phyloP scores from a whole-genome alignment of 352 stramenopile genomes.

The Vaucheria bursata region DNA sequence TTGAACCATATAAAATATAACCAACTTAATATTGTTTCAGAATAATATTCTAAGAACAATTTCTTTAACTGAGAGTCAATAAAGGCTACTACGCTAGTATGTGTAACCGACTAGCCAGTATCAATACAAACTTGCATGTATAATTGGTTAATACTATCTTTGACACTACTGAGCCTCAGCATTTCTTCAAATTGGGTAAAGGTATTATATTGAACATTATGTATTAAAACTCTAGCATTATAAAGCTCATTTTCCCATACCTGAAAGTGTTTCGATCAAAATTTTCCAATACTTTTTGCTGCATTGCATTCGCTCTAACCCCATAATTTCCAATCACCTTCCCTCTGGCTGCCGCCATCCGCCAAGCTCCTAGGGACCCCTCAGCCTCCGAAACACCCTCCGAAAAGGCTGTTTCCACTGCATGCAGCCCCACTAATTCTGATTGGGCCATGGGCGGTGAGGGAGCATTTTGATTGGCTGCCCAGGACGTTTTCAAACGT shows the following conservation, averaged over 20 bases:
- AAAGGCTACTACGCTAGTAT: too few species aligned
- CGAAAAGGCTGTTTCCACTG: constrained; percentile 19
- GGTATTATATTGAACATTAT: too few species aligned
- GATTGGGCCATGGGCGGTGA: constrained; percentile 13
- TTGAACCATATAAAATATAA: too few species aligned
- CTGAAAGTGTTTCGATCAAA: neutral
- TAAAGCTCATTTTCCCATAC: neutral
- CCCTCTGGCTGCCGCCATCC: constrained; percentile 11
- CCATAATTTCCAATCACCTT: constrained; percentile 22
- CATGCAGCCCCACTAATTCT: constrained; percentile 19
- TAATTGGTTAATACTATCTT: too few species aligned
- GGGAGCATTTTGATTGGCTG: constrained; percentile 13
- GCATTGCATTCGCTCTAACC: constrained; percentile 5
- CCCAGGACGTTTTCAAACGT: constrained; percentile 11
- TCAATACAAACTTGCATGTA: too few species aligned
- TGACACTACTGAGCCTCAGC: too few species aligned
- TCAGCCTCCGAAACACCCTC: constrained; percentile 19
- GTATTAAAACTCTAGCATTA: too few species aligned
- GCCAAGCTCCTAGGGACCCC: constrained; percentile 16
- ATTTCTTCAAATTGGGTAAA: too few species aligned
- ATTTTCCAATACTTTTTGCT: neutral
- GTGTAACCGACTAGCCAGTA: too few species aligned
- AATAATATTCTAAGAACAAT: too few species aligned
- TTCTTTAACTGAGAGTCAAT: too few species aligned
- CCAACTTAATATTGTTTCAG: too few species aligned